Evolutionary conservation across 768 basidiomycete species (phyloP), one percentile per base, ranked within the genome.

Genomic region (Cubamyces lactineus): DNA sequence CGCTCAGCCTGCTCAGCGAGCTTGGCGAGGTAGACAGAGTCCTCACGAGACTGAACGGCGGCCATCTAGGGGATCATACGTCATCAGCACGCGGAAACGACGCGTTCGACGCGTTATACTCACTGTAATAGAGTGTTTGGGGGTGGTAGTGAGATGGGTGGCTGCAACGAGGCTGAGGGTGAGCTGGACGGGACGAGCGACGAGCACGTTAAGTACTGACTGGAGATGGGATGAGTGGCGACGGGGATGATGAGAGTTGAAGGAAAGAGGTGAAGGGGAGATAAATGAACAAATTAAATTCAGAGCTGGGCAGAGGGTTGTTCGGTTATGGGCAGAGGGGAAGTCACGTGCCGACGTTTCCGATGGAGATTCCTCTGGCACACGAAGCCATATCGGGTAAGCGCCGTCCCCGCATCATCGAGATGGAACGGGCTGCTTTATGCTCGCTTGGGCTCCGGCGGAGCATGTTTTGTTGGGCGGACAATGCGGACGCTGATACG

Each of bases 1-100:
- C 96, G 96, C 86, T 98, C 96, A 72, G 96, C 96, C 84, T 98
- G 95, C 84, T 98, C 95, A 76, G 94, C 94, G 83, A 98, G 94
- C 92, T 98, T 98, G 82, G 96, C 96, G 80, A 97, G 95, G 86
- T 98, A 98, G 80, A 98, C 96, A 72, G 91, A 94, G 79, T 96
- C 93, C 87, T 96, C 94, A 74, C 94, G 93, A 75, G 86, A 81
- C 74, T 89, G 88, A 74, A 26, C 24, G 9, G 87, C 76, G 24
- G 67, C 54, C 91, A 92, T 92, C 89, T 91, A 51, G 40, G 62
- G 28, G 13, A 69, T 34, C 24, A 64, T 71, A 71, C 64, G 71
- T 67, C 60, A 59, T 64, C 38, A 64, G 58, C 63, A 64, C 49
- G 58, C 59, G 59, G 48, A 28, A 53, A 42, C 8, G 71, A 79